Evolutionary conservation across 2,329 filamentous ascomycete species (phyloP), one percentile per base, ranked within the genome.

Genomic region (Alternaria ventricosa): DNA sequence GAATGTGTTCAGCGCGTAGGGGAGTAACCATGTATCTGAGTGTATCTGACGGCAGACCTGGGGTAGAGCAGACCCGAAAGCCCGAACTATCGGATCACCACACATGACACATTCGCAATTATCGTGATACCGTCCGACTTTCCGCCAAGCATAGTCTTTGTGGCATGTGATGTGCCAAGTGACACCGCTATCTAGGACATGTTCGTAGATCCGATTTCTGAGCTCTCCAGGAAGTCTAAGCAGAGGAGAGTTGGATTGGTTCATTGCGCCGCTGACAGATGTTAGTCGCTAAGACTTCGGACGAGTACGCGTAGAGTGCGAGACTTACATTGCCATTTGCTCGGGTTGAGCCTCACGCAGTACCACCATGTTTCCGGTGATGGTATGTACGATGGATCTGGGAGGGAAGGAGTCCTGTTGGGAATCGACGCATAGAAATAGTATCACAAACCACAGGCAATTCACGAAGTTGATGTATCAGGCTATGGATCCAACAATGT

Each of bases 341-440:
- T 41, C n/a, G 0, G 36, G 9, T 18, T 0, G 0, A 18, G 36
- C 36, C 15, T 41, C 5, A 18, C 36, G 0, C 1, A 41, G 36
- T 41, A 41, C 0, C 5, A 41, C 36, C 9, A 41, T 41, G 3
- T 41, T 18, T 0, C 36, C 36, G 36, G 0, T 41, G n/a, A 3
- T 41, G 9, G 11, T 18, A 18, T 18, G 0, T 41, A 0, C 9
- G n/a, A 41, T 41, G 36, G 0, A 2, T 18, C 36, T 11, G 0
- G 5, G n/a, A 18, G 36, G 36, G 1, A 18, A 18, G 9, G n/a
- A 41, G 36, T 18, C 9, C 0, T 6, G 1, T 0, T 18, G 36
- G 36, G 36, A 41, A 18, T 41, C 8, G 15, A 1, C 8, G 33
- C 15, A 41, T 0, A 41, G 33, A 1, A 9, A 10, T 10, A 1